A percentile compares a stretch with the other conserved stretches of the same genome.
Conservation (phyloP, 2,329 filamentous ascomycete species). For the Plectosphaerella cucumerina region DNA sequence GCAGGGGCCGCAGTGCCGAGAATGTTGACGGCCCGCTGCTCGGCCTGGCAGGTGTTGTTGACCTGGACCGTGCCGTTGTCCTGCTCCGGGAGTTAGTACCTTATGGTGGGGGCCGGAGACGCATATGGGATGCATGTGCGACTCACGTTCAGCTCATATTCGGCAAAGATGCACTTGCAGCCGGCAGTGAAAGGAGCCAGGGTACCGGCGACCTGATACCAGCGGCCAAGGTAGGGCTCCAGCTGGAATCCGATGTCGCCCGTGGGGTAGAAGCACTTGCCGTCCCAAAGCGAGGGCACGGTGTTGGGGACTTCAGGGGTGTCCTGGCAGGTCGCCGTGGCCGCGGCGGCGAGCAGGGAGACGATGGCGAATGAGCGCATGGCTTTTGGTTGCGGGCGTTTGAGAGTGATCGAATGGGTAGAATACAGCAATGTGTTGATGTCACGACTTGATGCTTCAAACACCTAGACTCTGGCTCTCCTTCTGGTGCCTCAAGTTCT, state of each 20-base stretch:
- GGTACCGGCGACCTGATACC: constrained; percentile 28
- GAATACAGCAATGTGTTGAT: too few species aligned
- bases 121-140: not conserved
- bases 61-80: constrained; percentile 25
- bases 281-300: constrained; percentile 24
- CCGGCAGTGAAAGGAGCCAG: constrained; percentile 21
- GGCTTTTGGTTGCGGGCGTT: not conserved
- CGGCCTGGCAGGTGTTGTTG: constrained; percentile 26
- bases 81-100: constrained; percentile 8
- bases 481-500: not conserved
- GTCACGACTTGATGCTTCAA: not conserved
- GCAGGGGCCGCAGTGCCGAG: constrained; percentile 22
- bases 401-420: not conserved
- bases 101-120: not conserved
- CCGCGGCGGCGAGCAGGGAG: constrained; percentile 6
- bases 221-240: constrained; percentile 24
- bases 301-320: constrained; percentile 11
- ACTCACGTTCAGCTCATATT: constrained; percentile 25
- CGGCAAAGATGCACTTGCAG: constrained; percentile 26
- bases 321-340: constrained; percentile 9
- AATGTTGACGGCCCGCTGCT: constrained; percentile 20
- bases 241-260: constrained; percentile 22
- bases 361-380: constrained; percentile 10
- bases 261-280: constrained; percentile 24
- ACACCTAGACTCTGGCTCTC: not conserved